Base-by-base conservation (phyloP, 2,329 filamentous ascomycete genomes). In the Colletotrichum cordylinicola region DNA sequence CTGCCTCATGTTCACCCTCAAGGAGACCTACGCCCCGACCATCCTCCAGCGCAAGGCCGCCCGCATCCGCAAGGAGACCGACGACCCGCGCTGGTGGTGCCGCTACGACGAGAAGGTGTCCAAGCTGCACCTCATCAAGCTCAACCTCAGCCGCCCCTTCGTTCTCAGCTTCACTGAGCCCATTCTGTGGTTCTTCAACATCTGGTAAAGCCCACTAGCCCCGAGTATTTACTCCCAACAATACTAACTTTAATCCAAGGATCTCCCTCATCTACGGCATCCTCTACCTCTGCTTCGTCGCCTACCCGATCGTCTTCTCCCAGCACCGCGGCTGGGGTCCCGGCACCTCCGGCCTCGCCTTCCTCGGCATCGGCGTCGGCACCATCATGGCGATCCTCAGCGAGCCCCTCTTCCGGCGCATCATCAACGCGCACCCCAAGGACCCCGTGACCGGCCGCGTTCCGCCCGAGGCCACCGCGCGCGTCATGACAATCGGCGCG, bases 261-360 rank as follows among this genome's bases (percentile, higher is more conserved):
- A 94, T 96, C 82, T 96, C 94, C 1, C 87, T 98, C 52, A 91
- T 98, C 43, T 98, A 98, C 82, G 94, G 93, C 21, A 95, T 98
- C 55, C 88, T 98, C 2, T 97, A 97, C 81, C 91, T 98, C 37
- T 98, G 95, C 84, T 98, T 98, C 86, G 93, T 98, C 18, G 95
- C 95, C 15, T 98, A 98, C 82, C 96, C 96, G 0, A 94, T 98
- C 75, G 94, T 98, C 74, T 98, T 97, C 84, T 88, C 89, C 13
- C 87, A 93, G 55, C 82, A 90, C 74, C 93, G 96, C 21, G 95
- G 95, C 76, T 98, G 96, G 96, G 89, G 89, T 3, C 88, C 93
- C 0, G 93, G 94, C 2, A 84, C 94, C 43, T 92, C 93, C 0
- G 96, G 96, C 1, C 90, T 98, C 4, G 91, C 95, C 2, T 98